Conservation (phyloP, 1,284 basidiomycete genomes). For the Malassezia sympodialis region DNA sequence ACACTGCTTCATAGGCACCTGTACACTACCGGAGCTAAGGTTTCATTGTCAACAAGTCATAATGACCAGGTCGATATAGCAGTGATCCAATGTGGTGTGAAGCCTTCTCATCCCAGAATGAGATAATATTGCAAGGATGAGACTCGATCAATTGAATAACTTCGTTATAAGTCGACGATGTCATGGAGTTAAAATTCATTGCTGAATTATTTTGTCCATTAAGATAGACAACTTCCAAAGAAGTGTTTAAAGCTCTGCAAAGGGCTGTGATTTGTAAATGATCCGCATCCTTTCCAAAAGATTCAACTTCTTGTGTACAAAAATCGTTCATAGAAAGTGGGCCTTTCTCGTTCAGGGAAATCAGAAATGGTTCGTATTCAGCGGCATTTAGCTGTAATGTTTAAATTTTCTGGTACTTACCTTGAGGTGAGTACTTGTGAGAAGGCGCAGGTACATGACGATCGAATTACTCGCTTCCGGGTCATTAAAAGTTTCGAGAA, state of each 20-base stretch:
- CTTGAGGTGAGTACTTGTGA: slow-evolving; percentile 34
- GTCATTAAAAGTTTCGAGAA: slow-evolving; percentile 34
- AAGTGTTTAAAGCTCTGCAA: slow-evolving; percentile 26
- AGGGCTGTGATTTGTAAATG: slow-evolving; percentile 41
- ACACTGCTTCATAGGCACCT: background rate
- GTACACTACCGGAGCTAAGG: background rate
- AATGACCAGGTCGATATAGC: slow-evolving; percentile 16
- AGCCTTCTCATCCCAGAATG: slow-evolving; percentile 32
- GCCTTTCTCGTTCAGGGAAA: slow-evolving; percentile 20
- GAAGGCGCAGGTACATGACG: slow-evolving; percentile 34
- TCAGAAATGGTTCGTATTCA: slow-evolving; percentile 37
- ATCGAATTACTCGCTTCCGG: slow-evolving; percentile 36
- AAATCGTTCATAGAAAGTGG: slow-evolving; percentile 30
- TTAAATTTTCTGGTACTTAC: slow-evolving; percentile 1
- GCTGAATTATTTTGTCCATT: slow-evolving; percentile 23
- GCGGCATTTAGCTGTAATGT: slow-evolving; percentile 21
- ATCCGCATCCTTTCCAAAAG: slow-evolving; percentile 41
- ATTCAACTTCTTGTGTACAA: slow-evolving; percentile 34
- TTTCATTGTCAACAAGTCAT: slow-evolving; percentile 4
- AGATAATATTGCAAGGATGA: slow-evolving; percentile 29
- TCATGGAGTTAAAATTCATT: slow-evolving; percentile 10
- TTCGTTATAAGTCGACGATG: background rate
- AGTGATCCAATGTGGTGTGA: slow-evolving; percentile 13
- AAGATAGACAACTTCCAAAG: slow-evolving; percentile 37
- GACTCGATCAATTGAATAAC: slow-evolving; percentile 22